Evolutionary conservation across 345 rosid genomes (phyloP), one percentile per base, ranked within the genome.

Genomic region (Salix viminalis): DNA sequence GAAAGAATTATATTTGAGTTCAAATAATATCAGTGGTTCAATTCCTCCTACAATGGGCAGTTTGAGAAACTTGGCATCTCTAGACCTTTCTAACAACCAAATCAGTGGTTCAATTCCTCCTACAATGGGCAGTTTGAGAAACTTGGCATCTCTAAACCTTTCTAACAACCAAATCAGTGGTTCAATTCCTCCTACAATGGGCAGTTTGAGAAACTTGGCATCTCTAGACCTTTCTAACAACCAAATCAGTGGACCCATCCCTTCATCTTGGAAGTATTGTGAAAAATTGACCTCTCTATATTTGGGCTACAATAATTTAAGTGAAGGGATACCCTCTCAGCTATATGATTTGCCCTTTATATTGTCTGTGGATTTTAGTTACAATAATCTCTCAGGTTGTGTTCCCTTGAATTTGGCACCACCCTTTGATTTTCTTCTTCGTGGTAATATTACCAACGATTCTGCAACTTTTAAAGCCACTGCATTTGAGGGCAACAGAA

Each of bases 151-250:
- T 9, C 11, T 39, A 39, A 12, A 39, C 30, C 30, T 28, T 28
- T 28, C 30, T 28, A 28, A 28, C 30, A 28, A 28, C 30, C 30
- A 28, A 28, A 28, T 26, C 26, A 26, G 26, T 26, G 26, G 26
- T 28, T 28, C 28, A 28, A 28, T 28, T 28, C 28, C 28, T 28
- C 28, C 61, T 2, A 8, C 0, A 39, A 39, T 70, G 15, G 39
- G 24, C 15, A 44, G 30, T 15, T 70, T 70, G 16, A 0, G 1
- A 0, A 2, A 0, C 0, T 26, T 46, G 2, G 0, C 0, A 2
- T 7, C 8, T 1, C 42, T 39, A 39, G 42, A 8, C 42, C 42
- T 39, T 1, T 39, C 42, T 39, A 1, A 8, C 2, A 39, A 39
- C 11, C 28, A n/a, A 10, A 24, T 61, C 28, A 23, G 24, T 24